Evolutionary conservation across 345 rosid species (phyloP), one percentile per base, ranked within the genome.

Genomic region (Salix udensis): DNA sequence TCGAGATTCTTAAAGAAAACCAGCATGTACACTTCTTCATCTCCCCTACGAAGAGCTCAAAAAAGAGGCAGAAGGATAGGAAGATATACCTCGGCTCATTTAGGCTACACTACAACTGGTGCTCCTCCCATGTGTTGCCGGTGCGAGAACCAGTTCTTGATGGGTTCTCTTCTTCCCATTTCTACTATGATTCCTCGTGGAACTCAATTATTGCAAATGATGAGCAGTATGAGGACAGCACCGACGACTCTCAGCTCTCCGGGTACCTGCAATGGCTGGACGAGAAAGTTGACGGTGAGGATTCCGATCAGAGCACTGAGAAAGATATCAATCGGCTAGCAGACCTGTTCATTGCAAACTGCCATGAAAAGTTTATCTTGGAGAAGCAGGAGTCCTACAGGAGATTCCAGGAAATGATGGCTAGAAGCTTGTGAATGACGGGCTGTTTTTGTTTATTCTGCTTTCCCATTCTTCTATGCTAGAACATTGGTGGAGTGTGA

Each of bases 351-450:
- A 96, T 96, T 26, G 95, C 96, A 28, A 83, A 69, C 61, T 89
- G 95, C 81, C 98, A 89, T 81, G 96, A 96, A 83, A 93, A 92
- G 86, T 93, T 93, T 83, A 82, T 76, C 76, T 76, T 93, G 87
- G 99, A 93, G 97, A 96, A 96, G 86, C 92, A 89, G 75, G 99
- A 96, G 82, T 96, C 99, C 1, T 86, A 89, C 72, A 92, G 99
- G 88, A 93, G 93, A 86, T 96, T 87, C 70, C 94, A 93, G 50
- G 95, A 91, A 44, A 91, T 84, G 95, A 82, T 93, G 71, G 90
- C 90, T 4, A 89, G 90, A 87, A 87, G 93, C 85, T 70, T 86
- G 74, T 89, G 88, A 88, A 69, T 26, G 23, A 10, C 7, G 44
- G 16, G 34, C 36, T n/a, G 7, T 64, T 48, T 28, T 10, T 58